These are phyloP conservation scores for Diaporthe helianthi DNA, from an alignment of 2,329 filamentous ascomycete species.

Conservation along the genomic window DNA sequence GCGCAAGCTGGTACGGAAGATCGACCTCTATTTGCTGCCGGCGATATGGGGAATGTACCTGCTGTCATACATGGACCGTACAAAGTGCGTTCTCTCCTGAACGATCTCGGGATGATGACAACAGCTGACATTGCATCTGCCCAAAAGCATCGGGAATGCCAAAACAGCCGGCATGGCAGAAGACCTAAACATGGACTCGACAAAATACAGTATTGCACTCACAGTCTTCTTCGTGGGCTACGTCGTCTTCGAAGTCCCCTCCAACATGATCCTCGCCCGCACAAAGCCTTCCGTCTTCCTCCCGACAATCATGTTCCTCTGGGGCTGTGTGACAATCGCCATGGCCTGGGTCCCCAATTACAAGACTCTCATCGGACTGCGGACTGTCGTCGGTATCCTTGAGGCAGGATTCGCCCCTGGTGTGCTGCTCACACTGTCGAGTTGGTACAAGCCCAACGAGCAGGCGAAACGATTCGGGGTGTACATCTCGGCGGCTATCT, in stretches of 20 bases:
- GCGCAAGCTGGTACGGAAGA: slow-evolving; percentile 41
- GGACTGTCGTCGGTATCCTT: slow-evolving; percentile 57
- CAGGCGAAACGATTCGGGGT: slow-evolving; percentile 51
- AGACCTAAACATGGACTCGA: slow-evolving; percentile 50
- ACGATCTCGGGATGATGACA: too few relatives aligned
- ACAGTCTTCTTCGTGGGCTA: slow-evolving; percentile 50
- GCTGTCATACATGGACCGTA: slow-evolving; percentile 52
- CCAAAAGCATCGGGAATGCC: slow-evolving; percentile 45
- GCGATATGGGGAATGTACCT: slow-evolving; percentile 50
- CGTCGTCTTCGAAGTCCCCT: slow-evolving; percentile 53
- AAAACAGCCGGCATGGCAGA: slow-evolving; percentile 50
- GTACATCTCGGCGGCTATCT: slow-evolving; percentile 72
- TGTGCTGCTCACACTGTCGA: slow-evolving; percentile 65
- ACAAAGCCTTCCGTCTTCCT: slow-evolving; percentile 50
- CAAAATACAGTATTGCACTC: slow-evolving; percentile 51
- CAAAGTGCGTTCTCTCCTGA: slow-evolving; percentile 47
- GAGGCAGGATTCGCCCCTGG: slow-evolving; percentile 66
- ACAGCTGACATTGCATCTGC: background rate
- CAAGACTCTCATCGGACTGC: slow-evolving; percentile 43
- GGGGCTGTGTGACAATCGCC: slow-evolving; percentile 48
- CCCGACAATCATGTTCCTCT: slow-evolving; percentile 47
- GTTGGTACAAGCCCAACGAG: slow-evolving; percentile 61
- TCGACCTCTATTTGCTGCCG: slow-evolving; percentile 50
- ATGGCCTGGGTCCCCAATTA: slow-evolving; percentile 48
- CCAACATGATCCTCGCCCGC: slow-evolving; percentile 53